Conservation (phyloP, 2,329 filamentous ascomycete genomes). For the Verticillium alfalfae region DNA sequence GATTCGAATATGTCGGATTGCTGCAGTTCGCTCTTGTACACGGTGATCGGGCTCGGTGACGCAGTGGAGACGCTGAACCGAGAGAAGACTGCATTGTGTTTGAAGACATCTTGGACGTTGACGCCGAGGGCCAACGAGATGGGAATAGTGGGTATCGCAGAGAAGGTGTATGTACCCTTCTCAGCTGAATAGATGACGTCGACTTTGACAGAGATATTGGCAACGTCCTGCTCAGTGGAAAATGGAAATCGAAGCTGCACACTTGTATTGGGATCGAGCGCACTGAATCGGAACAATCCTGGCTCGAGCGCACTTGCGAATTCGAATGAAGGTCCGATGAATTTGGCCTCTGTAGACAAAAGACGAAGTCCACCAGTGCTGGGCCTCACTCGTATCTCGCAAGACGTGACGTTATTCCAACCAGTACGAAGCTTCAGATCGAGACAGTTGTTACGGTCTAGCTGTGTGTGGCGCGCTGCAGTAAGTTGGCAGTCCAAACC, state of each 20-base stretch:
- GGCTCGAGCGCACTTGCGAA: conserved; percentile 46
- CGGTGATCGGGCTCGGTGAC: conserved; percentile 64
- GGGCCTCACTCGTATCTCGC: conserved; percentile 56
- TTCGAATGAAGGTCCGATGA: conserved; percentile 34
- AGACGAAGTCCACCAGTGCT: conserved; percentile 62
- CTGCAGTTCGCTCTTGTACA: conserved; percentile 66
- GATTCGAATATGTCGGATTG: conserved; percentile 66
- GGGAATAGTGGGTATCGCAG: conserved; percentile 56
- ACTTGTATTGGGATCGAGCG: conserved; percentile 35
- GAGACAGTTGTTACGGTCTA: conserved; percentile 73
- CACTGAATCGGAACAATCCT: conserved; percentile 45
- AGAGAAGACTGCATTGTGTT: conserved; percentile 74
- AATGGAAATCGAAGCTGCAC: conserved; percentile 70
- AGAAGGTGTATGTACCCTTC: conserved; percentile 59
- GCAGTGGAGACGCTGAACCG: conserved; percentile 87
- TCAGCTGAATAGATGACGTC: conserved; percentile 70
- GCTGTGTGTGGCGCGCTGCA: conserved; percentile 65
- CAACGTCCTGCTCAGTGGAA: conserved; percentile 71
- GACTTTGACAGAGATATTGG: conserved; percentile 66
- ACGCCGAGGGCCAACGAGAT: conserved; percentile 82
- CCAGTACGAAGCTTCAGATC: conserved; percentile 70
- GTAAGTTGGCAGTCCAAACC: conserved; percentile 64
- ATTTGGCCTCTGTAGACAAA: conserved; percentile 52
- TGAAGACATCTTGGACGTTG: conserved; percentile 95
- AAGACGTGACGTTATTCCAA: conserved; percentile 61